phyloP scores from a whole-genome alignment of 2,329 filamentous ascomycete genomes.

The Ophiostoma tasmaniense region DNA sequence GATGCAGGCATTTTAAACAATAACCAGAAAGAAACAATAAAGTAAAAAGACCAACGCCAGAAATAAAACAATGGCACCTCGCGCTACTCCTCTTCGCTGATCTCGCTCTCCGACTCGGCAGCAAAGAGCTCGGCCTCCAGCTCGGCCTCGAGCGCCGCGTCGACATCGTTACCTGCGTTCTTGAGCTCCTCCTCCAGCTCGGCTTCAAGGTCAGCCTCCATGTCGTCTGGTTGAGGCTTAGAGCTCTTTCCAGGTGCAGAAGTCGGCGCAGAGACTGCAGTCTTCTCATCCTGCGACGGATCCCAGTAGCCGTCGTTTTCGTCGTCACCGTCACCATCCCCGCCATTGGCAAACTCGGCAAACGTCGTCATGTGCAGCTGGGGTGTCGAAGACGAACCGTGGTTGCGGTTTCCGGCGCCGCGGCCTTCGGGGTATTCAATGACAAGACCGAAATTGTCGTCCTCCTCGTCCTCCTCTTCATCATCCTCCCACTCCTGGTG shows the following conservation, averaged over 20 bases:
- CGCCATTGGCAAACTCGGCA: slow-evolving; percentile 20
- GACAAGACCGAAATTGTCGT: slow-evolving; percentile 48
- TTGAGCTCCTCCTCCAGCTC: slow-evolving; percentile 18
- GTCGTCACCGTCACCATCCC: slow-evolving; percentile 26
- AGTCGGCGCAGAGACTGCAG: background rate
- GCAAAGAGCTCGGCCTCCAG: slow-evolving; percentile 42
- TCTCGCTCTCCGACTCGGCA: slow-evolving; percentile 51
- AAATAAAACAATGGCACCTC: too few species aligned
- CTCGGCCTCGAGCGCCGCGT: slow-evolving; percentile 19
- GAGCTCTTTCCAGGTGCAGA: background rate
- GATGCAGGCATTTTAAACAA: background rate
- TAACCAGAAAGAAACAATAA: background rate
- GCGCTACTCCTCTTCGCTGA: slow-evolving; percentile 62
- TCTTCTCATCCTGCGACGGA: slow-evolving; percentile 15
- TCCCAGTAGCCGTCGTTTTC: slow-evolving; percentile 21
- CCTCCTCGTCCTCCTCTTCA: slow-evolving; percentile 43
- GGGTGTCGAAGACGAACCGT: background rate
- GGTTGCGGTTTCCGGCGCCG: background rate
- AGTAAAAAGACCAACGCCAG: background rate
- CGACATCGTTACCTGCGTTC: slow-evolving; percentile 18
- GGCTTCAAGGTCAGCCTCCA: slow-evolving; percentile 16
- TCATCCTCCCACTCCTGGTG: slow-evolving; percentile 33
- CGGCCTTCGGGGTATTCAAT: slow-evolving; percentile 51
- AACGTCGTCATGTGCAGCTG: slow-evolving; percentile 20
- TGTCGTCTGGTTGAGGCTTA: slow-evolving; percentile 19